These are phyloP conservation scores for Diaporthe eres DNA, from an alignment of 2,329 filamentous ascomycete species.

Conservation along the genomic window DNA sequence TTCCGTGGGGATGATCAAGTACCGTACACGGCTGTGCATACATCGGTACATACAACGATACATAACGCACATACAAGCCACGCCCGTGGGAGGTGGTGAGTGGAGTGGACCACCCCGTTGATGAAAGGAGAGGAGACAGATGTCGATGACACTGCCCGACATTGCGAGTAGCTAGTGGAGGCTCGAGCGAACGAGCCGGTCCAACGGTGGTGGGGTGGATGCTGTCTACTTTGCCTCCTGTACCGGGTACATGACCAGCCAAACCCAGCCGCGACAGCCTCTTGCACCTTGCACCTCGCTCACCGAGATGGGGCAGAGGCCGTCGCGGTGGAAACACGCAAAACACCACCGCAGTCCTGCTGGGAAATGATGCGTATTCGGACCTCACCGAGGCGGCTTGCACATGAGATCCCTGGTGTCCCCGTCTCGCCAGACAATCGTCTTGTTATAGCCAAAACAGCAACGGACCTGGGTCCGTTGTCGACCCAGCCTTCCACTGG, in stretches of 20 bases:
- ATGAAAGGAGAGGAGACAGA: constrained; percentile 27
- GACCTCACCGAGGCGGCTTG: constrained; percentile 6
- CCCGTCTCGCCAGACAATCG: neutral
- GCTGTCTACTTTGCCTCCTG: neutral
- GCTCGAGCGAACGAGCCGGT: constrained; percentile 22
- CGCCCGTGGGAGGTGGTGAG: neutral
- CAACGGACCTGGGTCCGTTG: constrained; percentile 1
- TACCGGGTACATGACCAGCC: neutral
- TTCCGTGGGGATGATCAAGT: neutral
- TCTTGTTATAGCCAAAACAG: neutral
- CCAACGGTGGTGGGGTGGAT: constrained; percentile 31
- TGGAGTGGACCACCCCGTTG: neutral
- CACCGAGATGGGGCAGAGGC: constrained; percentile 22
- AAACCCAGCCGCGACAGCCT: neutral
- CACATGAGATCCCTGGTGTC: neutral
- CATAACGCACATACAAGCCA: neutral
- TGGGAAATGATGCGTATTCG: neutral
- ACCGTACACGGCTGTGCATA: neutral
- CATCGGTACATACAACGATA: neutral
- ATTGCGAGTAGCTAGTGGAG: constrained; percentile 23
- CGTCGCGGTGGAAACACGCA: constrained; percentile 9
- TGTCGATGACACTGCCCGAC: constrained; percentile 12
- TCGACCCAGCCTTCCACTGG: neutral
- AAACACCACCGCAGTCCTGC: neutral
- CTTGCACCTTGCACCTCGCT: neutral